Evolutionary conservation across 2,329 filamentous ascomycete genomes (phyloP).

Genomic region (Hypoxylon sp.): DNA sequence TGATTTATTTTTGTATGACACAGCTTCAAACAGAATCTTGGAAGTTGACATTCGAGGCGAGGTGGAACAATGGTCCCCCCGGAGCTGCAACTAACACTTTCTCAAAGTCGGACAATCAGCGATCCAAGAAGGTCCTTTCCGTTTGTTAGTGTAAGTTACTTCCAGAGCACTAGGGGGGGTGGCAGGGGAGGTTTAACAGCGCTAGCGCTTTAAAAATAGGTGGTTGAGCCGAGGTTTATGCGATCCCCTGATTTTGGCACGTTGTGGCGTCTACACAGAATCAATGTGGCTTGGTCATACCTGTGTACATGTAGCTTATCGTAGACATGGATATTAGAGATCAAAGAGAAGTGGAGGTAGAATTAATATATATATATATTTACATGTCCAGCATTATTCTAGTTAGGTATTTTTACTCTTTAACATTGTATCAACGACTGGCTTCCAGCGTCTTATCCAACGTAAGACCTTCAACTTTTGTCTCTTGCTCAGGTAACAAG

Average conservation of each 20-base stretch:
- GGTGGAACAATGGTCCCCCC: conserved; percentile 29
- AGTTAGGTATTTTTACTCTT: background rate
- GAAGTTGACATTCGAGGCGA: conserved; percentile 4
- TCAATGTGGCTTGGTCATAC: background rate
- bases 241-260: background rate
- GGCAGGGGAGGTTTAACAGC: too few species aligned
- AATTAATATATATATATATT: too few species aligned
- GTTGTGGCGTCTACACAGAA: background rate
- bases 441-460: conserved; percentile 14
- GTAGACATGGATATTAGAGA: too few species aligned
- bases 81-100: conserved; percentile 8
- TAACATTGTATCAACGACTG: background rate
- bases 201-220: background rate
- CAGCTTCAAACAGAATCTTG: conserved; percentile 9
- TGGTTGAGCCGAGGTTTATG: background rate
- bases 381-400: too few species aligned
- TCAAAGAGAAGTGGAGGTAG: too few species aligned
- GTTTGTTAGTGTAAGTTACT: conserved; percentile 13
- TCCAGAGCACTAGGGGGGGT: background rate
- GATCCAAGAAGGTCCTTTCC: conserved; percentile 7
- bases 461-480: background rate
- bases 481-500: conserved; percentile 9
- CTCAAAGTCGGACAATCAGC: conserved; percentile 13
- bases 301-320: too few species aligned
- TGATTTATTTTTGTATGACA: background rate